Evolutionary conservation across 345 rosid species (phyloP).

Genomic region (Brassica carinata): DNA sequence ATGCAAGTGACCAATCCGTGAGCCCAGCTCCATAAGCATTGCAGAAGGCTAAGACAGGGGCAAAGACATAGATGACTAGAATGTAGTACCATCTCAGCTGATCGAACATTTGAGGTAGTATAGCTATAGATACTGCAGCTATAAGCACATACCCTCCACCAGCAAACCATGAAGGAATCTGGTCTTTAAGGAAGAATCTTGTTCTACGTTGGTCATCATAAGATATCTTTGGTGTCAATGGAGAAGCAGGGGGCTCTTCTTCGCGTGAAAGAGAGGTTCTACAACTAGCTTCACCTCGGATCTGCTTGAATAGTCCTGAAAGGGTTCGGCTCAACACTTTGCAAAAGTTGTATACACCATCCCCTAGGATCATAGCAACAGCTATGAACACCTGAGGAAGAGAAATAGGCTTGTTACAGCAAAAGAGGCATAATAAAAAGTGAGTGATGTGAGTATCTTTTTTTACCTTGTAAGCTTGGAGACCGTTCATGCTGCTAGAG

Average conservation of each 20-base stretch:
- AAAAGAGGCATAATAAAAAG: neutral
- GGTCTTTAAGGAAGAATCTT: slow-evolving; percentile 71
- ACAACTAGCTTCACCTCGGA: slow-evolving; percentile 11
- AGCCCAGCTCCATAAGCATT: slow-evolving; percentile 91
- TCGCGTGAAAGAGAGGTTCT: slow-evolving; percentile 21
- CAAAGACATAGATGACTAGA: slow-evolving; percentile 62
- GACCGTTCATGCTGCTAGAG: slow-evolving; percentile 64
- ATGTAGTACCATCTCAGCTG: slow-evolving; percentile 81
- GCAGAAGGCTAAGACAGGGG: slow-evolving; percentile 84
- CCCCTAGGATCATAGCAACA: slow-evolving; percentile 89
- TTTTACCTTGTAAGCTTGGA: slow-evolving; percentile 77
- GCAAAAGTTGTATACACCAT: slow-evolving; percentile 72
- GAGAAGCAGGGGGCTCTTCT: slow-evolving; percentile 36
- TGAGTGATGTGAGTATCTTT: neutral
- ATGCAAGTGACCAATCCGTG: slow-evolving; percentile 87
- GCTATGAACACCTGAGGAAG: slow-evolving; percentile 66
- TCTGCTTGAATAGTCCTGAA: slow-evolving; percentile 37
- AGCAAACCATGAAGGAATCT: slow-evolving; percentile 68
- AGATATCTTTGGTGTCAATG: slow-evolving; percentile 34
- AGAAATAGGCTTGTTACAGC: neutral
- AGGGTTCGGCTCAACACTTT: slow-evolving; percentile 57
- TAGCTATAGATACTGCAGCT: slow-evolving; percentile 52
- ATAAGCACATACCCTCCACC: slow-evolving; percentile 54
- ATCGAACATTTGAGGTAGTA: slow-evolving; percentile 67
- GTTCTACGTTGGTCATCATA: slow-evolving; percentile 54